phyloP scores from a whole-genome alignment of 1,139 yeast species.

The Zygosaccharomyces pseudobailii region DNA sequence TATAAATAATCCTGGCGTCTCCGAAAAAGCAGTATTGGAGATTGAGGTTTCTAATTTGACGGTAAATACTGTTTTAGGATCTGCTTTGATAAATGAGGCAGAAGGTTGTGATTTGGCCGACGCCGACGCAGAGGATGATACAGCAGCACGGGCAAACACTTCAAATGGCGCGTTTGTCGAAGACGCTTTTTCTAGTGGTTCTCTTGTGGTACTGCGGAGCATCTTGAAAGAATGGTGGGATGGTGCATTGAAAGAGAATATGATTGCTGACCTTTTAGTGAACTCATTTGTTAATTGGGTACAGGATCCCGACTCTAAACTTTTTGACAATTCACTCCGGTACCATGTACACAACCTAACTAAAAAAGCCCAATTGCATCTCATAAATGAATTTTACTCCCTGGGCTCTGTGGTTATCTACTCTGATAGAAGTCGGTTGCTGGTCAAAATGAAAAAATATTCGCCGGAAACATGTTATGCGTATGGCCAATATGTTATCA shows the following conservation, averaged over 20 bases:
- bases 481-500: slow-evolving; percentile 80
- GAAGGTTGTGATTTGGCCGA: slow-evolving; percentile 82
- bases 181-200: slow-evolving; percentile 76
- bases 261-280: slow-evolving; percentile 80
- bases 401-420: slow-evolving; percentile 75
- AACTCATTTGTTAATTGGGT: slow-evolving; percentile 87
- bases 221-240: slow-evolving; percentile 95
- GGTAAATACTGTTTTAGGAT: slow-evolving; percentile 80
- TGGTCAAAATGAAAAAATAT: slow-evolving; percentile 69
- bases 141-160: slow-evolving; percentile 14
- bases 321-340: slow-evolving; percentile 75
- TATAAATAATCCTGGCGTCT: slow-evolving; percentile 75
- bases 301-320: slow-evolving; percentile 61
- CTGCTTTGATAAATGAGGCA: slow-evolving; percentile 79
- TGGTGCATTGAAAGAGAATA: slow-evolving; percentile 64
- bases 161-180: slow-evolving; percentile 54
- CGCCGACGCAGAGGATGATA: slow-evolving; percentile 33
- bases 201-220: slow-evolving; percentile 62
- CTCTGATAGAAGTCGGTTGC: slow-evolving; percentile 73
- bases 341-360: slow-evolving; percentile 86
- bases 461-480: slow-evolving; percentile 89
- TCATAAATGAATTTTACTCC: slow-evolving; percentile 72
- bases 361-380: slow-evolving; percentile 74
- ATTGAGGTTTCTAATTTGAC: slow-evolving; percentile 73
- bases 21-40: slow-evolving; percentile 75